Evolutionary conservation across 495 filamentous ascomycete species (phyloP).

Genomic region (Platismatia glauca): DNA sequence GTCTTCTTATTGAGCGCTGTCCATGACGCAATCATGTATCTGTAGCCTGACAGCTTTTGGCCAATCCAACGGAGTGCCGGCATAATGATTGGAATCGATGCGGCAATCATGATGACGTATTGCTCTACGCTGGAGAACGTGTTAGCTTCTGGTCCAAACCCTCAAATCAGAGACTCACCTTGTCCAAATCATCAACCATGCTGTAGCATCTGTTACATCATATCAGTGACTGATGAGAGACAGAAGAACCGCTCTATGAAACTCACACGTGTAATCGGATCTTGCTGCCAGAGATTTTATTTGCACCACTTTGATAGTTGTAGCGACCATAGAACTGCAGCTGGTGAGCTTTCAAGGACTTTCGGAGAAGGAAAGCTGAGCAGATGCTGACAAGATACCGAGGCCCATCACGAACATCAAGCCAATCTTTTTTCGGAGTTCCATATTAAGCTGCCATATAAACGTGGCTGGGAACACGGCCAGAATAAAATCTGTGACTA

Average conservation of each 20-base stretch:
- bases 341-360: not conserved
- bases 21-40: not conserved
- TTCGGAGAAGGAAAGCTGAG: not conserved
- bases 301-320: not conserved
- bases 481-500: not conserved
- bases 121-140: not conserved
- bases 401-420: not conserved
- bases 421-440: not conserved
- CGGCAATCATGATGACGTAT: not conserved
- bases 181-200: not conserved
- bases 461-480: conserved; percentile 1
- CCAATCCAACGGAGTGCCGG: not conserved
- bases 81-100: not conserved
- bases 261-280: not conserved
- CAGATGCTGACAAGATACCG: conserved; percentile 1
- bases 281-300: not conserved
- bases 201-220: not conserved
- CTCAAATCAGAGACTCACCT: not conserved
- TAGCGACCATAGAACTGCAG: conserved; percentile 3
- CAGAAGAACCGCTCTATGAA: not conserved
- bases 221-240: not conserved
- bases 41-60: not conserved
- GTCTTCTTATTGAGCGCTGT: not conserved
- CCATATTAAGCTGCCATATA: not conserved
- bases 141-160: not conserved